Evolutionary conservation across 129 eudicot genomes (phyloP).

Genomic region (Daucus carota): DH1_v3.0 NC_030387.2:31511001-31511500

Average conservation of each 20-base stretch:
- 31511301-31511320: background rate
- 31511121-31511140: background rate
- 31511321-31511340: background rate
- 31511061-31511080: background rate
- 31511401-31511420: background rate
- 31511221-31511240: background rate
- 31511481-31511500: background rate
- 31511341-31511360: background rate
- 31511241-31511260: background rate
- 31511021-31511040: background rate
- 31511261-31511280: background rate
- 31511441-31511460: background rate
- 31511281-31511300: background rate
- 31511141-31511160: background rate
- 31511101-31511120: background rate
- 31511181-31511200: too few relatives aligned
- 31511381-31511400: background rate
- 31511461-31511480: background rate
- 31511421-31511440: background rate
- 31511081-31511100: background rate
- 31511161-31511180: too few relatives aligned
- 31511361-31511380: background rate
- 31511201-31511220: background rate
- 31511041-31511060: background rate
- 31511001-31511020: background rate